phyloP scores from a whole-genome alignment of 179 eudicot genomes.

The Silene noctiflora region DNA sequence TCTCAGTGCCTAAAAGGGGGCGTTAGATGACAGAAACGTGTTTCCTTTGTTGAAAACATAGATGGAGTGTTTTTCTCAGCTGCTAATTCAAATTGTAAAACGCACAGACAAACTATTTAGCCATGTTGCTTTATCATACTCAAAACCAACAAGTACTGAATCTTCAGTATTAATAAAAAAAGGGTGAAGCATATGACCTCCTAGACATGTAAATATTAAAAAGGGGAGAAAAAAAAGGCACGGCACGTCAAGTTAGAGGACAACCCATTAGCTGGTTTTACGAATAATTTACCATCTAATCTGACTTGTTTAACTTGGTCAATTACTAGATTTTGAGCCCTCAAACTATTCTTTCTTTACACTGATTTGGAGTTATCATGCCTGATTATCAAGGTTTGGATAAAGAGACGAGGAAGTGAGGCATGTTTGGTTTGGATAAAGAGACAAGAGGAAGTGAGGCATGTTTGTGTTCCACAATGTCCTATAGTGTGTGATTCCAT shows the following conservation, averaged over 20 bases:
- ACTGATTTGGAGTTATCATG: not conserved
- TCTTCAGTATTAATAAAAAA: not conserved
- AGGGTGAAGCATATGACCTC: no score
- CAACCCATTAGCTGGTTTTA: no score
- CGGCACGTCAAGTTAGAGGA: no score
- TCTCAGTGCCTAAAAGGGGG: not conserved
- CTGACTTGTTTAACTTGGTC: no score
- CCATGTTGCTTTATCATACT: not conserved
- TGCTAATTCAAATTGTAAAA: not conserved
- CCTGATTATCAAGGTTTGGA: not conserved
- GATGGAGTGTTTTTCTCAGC: not conserved
- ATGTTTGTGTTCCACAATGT: no score
- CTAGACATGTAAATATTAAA: no score
- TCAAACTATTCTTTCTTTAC: not conserved
- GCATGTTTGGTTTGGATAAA: no score
- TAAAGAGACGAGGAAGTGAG: no score
- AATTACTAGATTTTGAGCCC: not conserved
- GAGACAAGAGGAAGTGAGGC: no score
- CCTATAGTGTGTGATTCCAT: not conserved
- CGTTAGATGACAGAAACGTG: not conserved
- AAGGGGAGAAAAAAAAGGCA: no score
- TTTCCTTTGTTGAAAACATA: slow-evolving; percentile 3
- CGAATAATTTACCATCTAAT: no score
- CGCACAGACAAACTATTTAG: not conserved
- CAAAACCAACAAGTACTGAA: not conserved